Percentiles rank a stretch among this genome's conserved stretches.
These are phyloP conservation scores for Colletotrichum godetiae DNA, from an alignment of 2,329 filamentous ascomycete genomes.

Conservation along the genomic window DNA sequence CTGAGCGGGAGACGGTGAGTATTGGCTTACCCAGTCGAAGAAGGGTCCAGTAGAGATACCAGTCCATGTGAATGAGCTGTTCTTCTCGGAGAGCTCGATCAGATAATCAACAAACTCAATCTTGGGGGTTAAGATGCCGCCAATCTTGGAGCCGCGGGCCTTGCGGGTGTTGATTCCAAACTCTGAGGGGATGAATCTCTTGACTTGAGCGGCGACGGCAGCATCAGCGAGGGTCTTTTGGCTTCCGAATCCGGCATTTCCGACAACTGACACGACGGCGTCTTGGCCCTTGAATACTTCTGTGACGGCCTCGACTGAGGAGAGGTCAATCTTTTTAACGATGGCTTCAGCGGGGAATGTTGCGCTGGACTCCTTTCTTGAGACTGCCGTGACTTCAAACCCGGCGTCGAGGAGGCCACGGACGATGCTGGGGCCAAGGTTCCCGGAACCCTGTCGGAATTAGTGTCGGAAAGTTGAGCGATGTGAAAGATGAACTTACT, in stretches of 20 bases:
- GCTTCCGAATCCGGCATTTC: slow-evolving; percentile 50
- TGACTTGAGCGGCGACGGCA: slow-evolving; percentile 64
- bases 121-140: slow-evolving; percentile 43
- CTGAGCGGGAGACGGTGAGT: background rate
- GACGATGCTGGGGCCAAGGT: slow-evolving; percentile 45
- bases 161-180: slow-evolving; percentile 53
- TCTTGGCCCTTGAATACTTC: slow-evolving; percentile 64
- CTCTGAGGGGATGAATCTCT: slow-evolving; percentile 68
- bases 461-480: background rate
- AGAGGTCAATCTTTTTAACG: slow-evolving; percentile 59
- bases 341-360: slow-evolving; percentile 49
- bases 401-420: slow-evolving; percentile 44
- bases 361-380: slow-evolving; percentile 54
- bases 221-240: slow-evolving; percentile 66
- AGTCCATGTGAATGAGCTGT: slow-evolving; percentile 65
- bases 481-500: slow-evolving; percentile 39
- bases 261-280: slow-evolving; percentile 64
- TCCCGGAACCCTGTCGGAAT: slow-evolving; percentile 45
- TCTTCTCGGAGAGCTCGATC: slow-evolving; percentile 32
- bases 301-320: slow-evolving; percentile 54
- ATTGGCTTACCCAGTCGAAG: slow-evolving; percentile 67
- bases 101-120: slow-evolving; percentile 38
- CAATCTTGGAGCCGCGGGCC: slow-evolving; percentile 40
- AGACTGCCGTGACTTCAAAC: slow-evolving; percentile 64
- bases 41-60: slow-evolving; percentile 68